Conservation (phyloP, 495 filamentous ascomycete species). For the Penicillium cinerascens region DNA sequence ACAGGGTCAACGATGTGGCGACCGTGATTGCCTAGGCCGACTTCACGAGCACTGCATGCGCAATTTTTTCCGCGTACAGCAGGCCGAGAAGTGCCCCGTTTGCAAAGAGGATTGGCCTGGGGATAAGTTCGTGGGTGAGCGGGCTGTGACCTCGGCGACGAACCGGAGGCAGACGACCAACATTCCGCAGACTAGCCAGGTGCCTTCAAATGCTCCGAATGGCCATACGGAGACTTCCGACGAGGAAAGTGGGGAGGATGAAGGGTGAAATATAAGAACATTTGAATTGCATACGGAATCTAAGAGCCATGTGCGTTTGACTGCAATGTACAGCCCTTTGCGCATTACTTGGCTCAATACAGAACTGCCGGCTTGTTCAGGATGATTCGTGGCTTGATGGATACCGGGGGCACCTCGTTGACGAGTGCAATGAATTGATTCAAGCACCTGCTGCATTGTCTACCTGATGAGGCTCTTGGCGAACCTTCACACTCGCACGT, state of each 20-base stretch:
- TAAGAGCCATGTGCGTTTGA: neutral
- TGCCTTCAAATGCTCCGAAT: conserved; percentile 8
- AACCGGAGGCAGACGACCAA: conserved; percentile 29
- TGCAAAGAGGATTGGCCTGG: conserved; percentile 74
- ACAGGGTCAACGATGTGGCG: conserved; percentile 74
- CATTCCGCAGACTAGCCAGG: conserved; percentile 11
- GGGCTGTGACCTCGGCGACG: conserved; percentile 50
- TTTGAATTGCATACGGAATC: neutral
- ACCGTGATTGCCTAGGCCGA: conserved; percentile 62
- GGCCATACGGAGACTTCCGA: conserved; percentile 2
- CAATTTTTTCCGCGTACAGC: conserved; percentile 65
- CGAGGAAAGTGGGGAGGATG: conserved; percentile 11
- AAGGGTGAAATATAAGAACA: conserved; percentile 1
- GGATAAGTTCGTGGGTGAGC: conserved; percentile 75
- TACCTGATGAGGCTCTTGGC: neutral
- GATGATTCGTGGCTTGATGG: neutral
- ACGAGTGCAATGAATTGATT: neutral
- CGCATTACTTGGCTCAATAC: neutral
- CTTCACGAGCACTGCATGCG: conserved; percentile 76
- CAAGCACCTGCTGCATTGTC: neutral
- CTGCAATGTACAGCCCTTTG: neutral
- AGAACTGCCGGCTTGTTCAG: neutral
- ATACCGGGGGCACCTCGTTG: neutral
- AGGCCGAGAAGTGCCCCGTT: conserved; percentile 63
- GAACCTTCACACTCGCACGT: neutral